Percentiles rank a stretch among this genome's conserved stretches.
Conservation (phyloP, 768 basidiomycete species). For the Mycena latifolia region DNA sequence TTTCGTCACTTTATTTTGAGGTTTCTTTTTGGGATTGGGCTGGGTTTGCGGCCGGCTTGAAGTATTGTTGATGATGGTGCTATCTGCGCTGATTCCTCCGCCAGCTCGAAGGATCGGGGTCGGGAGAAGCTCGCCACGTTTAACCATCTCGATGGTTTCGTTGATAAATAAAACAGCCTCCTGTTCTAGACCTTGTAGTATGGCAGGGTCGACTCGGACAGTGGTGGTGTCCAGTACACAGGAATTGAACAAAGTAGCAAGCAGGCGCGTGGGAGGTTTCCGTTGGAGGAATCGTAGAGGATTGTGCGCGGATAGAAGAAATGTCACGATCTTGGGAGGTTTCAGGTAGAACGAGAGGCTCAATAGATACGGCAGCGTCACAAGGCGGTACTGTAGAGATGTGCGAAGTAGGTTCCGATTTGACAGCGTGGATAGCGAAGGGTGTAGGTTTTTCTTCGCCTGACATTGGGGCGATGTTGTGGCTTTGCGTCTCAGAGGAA, state of each 20-base stretch:
- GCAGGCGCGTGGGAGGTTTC: neutral
- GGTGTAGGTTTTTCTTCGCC: neutral
- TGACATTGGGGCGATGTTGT: neutral
- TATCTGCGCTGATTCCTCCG: neutral
- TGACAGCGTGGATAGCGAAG: neutral
- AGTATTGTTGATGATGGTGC: neutral
- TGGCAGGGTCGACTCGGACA: neutral
- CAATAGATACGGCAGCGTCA: neutral
- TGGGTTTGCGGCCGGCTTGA: neutral
- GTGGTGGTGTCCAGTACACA: neutral
- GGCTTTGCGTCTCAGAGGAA: too few species aligned
- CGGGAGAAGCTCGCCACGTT: constrained; percentile 4
- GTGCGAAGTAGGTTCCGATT: neutral
- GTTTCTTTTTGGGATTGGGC: neutral
- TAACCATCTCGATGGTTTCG: constrained; percentile 27
- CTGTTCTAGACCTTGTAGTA: neutral
- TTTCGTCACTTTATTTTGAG: neutral
- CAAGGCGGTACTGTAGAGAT: neutral
- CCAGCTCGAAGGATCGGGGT: neutral
- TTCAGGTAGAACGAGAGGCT: neutral
- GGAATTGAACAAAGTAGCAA: neutral
- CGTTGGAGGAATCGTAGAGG: neutral
- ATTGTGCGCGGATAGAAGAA: too few species aligned
- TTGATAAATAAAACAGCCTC: constrained; percentile 17
- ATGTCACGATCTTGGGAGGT: neutral